Evolutionary conservation across 257 asterid genomes (phyloP).

Genomic region (Coffea eugenioides): DNA sequence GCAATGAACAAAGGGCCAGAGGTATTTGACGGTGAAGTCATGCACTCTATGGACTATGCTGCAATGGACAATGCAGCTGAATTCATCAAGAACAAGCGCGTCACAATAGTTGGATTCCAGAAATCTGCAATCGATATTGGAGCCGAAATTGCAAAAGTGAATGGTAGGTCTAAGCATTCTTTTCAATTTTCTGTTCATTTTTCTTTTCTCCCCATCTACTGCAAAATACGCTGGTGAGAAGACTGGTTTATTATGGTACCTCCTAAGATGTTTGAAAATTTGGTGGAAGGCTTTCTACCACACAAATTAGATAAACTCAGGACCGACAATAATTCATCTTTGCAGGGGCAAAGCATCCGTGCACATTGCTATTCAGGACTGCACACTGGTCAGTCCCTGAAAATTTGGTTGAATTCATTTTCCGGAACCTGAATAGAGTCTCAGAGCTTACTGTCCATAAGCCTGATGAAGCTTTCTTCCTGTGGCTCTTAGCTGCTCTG

Average conservation of each 20-base stretch:
- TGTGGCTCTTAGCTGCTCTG: slow-evolving; percentile 40
- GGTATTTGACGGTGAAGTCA: slow-evolving; percentile 38
- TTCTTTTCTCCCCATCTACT: not conserved
- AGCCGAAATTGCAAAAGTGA: slow-evolving; percentile 39
- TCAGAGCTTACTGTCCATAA: slow-evolving; percentile 59
- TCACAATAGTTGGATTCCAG: slow-evolving; percentile 58
- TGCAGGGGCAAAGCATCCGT: slow-evolving; percentile 48
- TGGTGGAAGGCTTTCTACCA: not conserved
- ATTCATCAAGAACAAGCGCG: slow-evolving; percentile 41
- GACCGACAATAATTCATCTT: not conserved
- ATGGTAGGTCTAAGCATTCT: slow-evolving; percentile 29
- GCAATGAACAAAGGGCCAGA: slow-evolving; percentile 29
- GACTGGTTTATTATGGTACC: not conserved
- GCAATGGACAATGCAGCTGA: slow-evolving; percentile 46
- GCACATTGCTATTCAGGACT: slow-evolving; percentile 50
- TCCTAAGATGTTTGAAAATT: not conserved
- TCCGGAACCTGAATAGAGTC: slow-evolving; percentile 44
- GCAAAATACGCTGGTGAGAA: not conserved
- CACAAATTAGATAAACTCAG: too few species aligned
- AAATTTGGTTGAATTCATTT: slow-evolving; percentile 27
- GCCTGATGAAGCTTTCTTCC: slow-evolving; percentile 48
- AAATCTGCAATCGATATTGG: slow-evolving; percentile 73
- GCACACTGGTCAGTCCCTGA: slow-evolving; percentile 52
- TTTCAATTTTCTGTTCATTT: not conserved
- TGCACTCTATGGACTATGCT: slow-evolving; percentile 70